Evolutionary conservation across 768 basidiomycete genomes (phyloP).

Genomic region (Suillus discolor): DNA sequence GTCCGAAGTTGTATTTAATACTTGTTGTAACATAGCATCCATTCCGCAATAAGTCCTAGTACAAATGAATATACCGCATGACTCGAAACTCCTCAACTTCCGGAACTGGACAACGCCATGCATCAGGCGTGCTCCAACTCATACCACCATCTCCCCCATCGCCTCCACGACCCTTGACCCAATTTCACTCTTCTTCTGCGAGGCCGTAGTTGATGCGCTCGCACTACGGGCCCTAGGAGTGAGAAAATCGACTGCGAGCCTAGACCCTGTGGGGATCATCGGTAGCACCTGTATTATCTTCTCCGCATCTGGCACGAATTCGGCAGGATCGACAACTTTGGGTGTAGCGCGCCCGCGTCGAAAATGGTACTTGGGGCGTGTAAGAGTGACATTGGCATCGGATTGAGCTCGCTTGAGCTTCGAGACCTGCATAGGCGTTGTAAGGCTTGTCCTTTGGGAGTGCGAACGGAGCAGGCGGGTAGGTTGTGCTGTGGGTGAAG

Average conservation of each 20-base stretch:
- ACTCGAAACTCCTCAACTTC: neutral
- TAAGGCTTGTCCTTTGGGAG: conserved; percentile 16
- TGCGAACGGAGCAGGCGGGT: conserved; percentile 29
- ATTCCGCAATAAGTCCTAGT: too few species aligned
- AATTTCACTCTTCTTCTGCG: neutral
- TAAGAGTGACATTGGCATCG: neutral
- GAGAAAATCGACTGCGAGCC: neutral
- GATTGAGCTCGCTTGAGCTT: neutral
- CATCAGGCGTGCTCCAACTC: neutral
- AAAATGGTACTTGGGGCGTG: neutral
- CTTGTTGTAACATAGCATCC: neutral
- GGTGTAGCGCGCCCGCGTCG: neutral
- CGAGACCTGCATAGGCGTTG: neutral
- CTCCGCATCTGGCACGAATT: neutral
- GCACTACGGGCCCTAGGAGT: conserved; percentile 1
- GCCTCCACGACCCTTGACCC: neutral
- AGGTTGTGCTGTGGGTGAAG: conserved; percentile 17
- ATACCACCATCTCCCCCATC: neutral
- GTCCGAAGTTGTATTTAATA: neutral
- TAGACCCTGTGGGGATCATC: neutral
- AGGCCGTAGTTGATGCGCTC: neutral
- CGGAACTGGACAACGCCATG: too few species aligned
- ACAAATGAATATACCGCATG: neutral
- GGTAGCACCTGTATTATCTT: neutral
- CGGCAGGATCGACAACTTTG: neutral